Evolutionary conservation across 352 stramenopile species (phyloP).

Genomic region (Bremia lactucae): DNA sequence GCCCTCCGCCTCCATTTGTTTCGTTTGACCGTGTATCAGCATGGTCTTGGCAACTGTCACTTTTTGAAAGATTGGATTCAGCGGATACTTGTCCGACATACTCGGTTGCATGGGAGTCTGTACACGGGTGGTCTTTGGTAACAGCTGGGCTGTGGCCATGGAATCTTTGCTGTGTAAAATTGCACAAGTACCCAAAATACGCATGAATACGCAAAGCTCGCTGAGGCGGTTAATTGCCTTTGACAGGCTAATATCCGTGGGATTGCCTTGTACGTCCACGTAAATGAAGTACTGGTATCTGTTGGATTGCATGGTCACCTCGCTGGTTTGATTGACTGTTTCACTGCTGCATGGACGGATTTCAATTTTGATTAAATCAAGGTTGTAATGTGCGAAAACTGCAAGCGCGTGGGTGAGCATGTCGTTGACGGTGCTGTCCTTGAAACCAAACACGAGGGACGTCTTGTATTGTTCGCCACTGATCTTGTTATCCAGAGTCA

Average conservation of each 20-base stretch:
- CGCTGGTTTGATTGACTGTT: constrained; percentile 28
- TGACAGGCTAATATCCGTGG: constrained; percentile 50
- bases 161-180: constrained; percentile 19
- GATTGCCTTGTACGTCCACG: constrained; percentile 54
- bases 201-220: constrained; percentile 77
- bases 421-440: constrained; percentile 43
- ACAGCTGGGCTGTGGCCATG: constrained; percentile 6
- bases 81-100: constrained; percentile 48
- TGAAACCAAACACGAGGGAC: constrained; percentile 66
- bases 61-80: constrained; percentile 77
- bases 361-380: constrained; percentile 70
- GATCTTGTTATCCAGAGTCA: constrained; percentile 18
- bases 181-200: constrained; percentile 77
- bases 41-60: constrained; percentile 86
- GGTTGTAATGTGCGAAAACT: constrained; percentile 49
- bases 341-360: constrained; percentile 49
- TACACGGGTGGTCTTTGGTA: constrained; percentile 7
- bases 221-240: constrained; percentile 71
- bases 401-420: constrained; percentile 53
- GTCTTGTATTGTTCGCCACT: constrained; percentile 47
- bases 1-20: constrained; percentile 91
- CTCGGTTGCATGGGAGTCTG: constrained; percentile 18
- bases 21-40: constrained; percentile 90
- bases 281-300: constrained; percentile 78
- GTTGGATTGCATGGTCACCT: constrained; percentile 17